Evolutionary conservation across 2,329 filamentous ascomycete species (phyloP).

Genomic region (Ophioceras dolichostomum): DNA sequence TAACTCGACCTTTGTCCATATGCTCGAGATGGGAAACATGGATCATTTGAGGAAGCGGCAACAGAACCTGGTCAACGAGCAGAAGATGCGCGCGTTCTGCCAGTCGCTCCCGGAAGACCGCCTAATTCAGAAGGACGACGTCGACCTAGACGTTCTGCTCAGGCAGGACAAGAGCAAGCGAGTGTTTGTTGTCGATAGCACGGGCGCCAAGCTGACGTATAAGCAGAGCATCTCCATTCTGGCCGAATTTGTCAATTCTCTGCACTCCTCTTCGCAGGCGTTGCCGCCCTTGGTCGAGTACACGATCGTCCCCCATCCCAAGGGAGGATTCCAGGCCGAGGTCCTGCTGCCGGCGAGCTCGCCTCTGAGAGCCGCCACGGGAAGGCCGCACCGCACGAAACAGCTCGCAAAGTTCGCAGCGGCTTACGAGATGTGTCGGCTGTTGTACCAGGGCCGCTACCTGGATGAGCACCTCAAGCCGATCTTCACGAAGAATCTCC

Average conservation of each 20-base stretch:
- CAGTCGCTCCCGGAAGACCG: constrained; percentile 61
- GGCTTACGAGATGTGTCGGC: constrained; percentile 70
- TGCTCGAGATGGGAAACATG: constrained; percentile 62
- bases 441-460: constrained; percentile 52
- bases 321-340: constrained; percentile 59
- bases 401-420: constrained; percentile 75
- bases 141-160: constrained; percentile 41
- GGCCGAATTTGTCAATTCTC: constrained; percentile 58
- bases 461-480: constrained; percentile 68
- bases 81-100: constrained; percentile 64
- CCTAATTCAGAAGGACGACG: constrained; percentile 46
- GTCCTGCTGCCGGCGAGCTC: constrained; percentile 66
- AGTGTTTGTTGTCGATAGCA: constrained; percentile 47
- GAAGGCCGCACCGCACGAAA: constrained; percentile 55
- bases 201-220: constrained; percentile 71
- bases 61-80: constrained; percentile 49
- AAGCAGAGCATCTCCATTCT: constrained; percentile 60
- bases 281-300: constrained; percentile 42
- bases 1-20: constrained; percentile 71
- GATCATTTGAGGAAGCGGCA: constrained; percentile 43
- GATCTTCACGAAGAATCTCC: constrained; percentile 56
- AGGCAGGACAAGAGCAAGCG: constrained; percentile 35
- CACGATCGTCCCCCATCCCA: constrained; percentile 37
- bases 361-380: constrained; percentile 54
- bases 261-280: constrained; percentile 35